Conservation (phyloP, 495 filamentous ascomycete species). For the Aspergillus avenaceus region DNA sequence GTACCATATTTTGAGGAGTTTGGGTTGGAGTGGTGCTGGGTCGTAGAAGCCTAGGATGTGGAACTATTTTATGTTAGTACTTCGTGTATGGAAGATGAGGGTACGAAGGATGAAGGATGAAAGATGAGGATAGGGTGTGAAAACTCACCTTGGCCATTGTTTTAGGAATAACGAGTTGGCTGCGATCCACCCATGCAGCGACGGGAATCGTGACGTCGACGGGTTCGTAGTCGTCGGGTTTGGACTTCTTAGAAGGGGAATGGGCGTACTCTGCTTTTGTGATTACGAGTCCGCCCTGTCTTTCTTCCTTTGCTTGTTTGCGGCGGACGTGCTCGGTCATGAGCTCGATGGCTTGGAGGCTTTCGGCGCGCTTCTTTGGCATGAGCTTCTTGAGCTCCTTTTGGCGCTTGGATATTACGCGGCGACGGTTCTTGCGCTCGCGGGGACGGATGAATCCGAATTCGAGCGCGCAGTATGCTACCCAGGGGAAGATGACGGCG, state of each 20-base stretch:
- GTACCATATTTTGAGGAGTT: conserved; percentile 52
- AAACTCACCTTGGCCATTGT: conserved; percentile 37
- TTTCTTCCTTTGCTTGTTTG: conserved; percentile 38
- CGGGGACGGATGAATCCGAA: conserved; percentile 41
- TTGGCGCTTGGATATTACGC: conserved; percentile 32
- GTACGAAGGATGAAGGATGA: no score
- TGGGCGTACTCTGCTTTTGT: conserved; percentile 42
- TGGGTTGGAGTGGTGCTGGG: conserved; percentile 48
- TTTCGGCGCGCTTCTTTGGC: conserved; percentile 41
- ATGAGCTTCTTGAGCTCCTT: conserved; percentile 39
- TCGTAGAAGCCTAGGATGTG: conserved; percentile 56
- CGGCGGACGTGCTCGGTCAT: conserved; percentile 48
- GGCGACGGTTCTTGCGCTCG: conserved; percentile 31
- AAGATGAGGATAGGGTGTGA: neutral
- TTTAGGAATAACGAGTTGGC: conserved; percentile 42
- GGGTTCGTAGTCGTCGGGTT: conserved; percentile 21
- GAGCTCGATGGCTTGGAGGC: conserved; percentile 47
- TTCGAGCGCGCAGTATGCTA: conserved; percentile 47
- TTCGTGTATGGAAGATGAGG: neutral
- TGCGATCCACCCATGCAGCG: conserved; percentile 41
- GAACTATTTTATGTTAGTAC: conserved; percentile 24
- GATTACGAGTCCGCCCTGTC: conserved; percentile 35
- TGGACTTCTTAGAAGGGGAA: conserved; percentile 26
- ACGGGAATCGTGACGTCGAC: conserved; percentile 48
- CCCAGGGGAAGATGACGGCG: conserved; percentile 43